Evolutionary conservation across 2,329 filamentous ascomycete genomes (phyloP), one percentile per base, ranked within the genome.

Genomic region (Coniochaeta sp.): DNA sequence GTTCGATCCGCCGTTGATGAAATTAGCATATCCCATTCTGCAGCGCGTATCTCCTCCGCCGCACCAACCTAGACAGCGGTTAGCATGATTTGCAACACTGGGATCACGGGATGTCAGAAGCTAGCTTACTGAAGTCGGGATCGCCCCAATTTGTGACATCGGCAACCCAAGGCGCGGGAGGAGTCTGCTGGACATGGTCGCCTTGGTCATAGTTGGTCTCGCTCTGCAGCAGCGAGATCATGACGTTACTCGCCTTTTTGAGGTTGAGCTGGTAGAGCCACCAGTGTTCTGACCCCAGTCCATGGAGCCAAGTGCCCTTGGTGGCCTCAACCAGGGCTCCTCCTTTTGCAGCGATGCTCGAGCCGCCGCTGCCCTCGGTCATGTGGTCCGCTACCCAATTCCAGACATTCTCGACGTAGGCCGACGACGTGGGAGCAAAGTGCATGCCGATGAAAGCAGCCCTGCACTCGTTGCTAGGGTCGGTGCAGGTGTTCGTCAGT

Each of bases 251-350:
- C 1, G 81, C 80, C 38, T 73, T 71, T 55, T 75, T 72, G 58
- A 85, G 69, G 62, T 83, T 81, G 64, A 84, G 79, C 70, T 86
- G 81, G 71, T 86, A 86, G 55, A 86, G 70, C 69, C 79, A 79
- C 71, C 78, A 79, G 68, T 86, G 83, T 72, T 86, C 83, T 54
- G 75, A 79, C 2, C 79, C 78, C 0, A 79, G 75, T 4, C 78
- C 80, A 62, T 79, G 75, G 10, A 83, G 71, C 81, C 81, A 83
- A 19, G 79, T 79, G 6, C 77, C 78, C 42, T 72, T 69, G 16
- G 73, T 76, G 1, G 75, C 71, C 64, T 81, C 76, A 19, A 80
- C 71, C 1, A 81, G 71, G 17, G 72, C 69, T 32, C 79, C 78
- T 22, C 82, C 79, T 55, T 80, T 83, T 36, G 71, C 76, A 4